A percentile compares a stretch with the other conserved stretches of the same genome.
Conservation (phyloP, 106 monocot species). For the Dioscorea dumetorum region DNA sequence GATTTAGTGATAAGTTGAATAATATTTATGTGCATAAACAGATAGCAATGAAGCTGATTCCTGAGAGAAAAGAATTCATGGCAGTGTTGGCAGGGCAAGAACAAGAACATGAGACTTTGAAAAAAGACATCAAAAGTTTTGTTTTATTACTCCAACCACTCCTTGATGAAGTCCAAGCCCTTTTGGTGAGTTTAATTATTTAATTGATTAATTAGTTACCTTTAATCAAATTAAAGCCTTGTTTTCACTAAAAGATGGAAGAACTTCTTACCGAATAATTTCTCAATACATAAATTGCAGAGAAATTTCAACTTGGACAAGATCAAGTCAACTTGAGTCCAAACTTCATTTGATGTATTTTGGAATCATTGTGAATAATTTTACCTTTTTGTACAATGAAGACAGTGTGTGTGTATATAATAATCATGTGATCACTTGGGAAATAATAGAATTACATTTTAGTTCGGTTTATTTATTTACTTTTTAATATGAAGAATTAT, state of each 20-base stretch:
- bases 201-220: background rate
- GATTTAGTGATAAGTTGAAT: background rate
- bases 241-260: background rate
- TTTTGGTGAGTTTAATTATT: constrained; percentile 32
- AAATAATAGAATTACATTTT: no score
- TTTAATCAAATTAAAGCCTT: background rate
- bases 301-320: constrained; percentile 39
- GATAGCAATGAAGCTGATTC: constrained; percentile 76
- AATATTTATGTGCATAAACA: constrained; percentile 7
- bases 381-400: background rate
- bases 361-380: no score
- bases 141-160: constrained; percentile 37
- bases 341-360: no score
- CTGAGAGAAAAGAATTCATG: constrained; percentile 51
- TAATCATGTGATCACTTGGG: no score
- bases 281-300: constrained; percentile 26
- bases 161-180: constrained; percentile 40
- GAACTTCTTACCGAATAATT: background rate
- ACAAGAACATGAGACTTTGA: constrained; percentile 35
- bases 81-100: constrained; percentile 37
- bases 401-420: no score
- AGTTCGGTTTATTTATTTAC: no score
- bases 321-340: constrained; percentile 34
- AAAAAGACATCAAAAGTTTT: constrained; percentile 37
- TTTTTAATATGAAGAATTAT: no score